These are phyloP conservation scores for Sistotremastrum niveocremeum DNA, from an alignment of 768 basidiomycete genomes.

Conservation along the genomic window DNA sequence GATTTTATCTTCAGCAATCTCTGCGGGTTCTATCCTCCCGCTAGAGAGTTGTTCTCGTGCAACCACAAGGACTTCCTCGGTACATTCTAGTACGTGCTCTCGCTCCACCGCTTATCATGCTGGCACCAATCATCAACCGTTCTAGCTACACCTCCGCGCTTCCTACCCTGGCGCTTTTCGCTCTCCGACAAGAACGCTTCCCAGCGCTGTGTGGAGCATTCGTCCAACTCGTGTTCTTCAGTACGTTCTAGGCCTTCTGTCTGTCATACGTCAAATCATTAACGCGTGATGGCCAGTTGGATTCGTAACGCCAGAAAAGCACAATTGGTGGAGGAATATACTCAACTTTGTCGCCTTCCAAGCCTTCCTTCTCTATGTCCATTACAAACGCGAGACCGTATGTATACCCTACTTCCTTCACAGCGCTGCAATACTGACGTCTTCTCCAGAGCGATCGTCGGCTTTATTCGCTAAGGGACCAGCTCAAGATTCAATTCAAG, in stretches of 20 bases:
- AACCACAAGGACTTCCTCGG: conserved; percentile 19
- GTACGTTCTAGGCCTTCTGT: conserved; percentile 12
- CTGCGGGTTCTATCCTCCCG: conserved; percentile 12
- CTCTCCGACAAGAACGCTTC: conserved; percentile 50
- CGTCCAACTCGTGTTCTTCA: conserved; percentile 30
- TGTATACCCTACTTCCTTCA: conserved; percentile 8
- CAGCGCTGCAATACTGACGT: conserved; percentile 1
- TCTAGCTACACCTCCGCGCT: too few relatives aligned
- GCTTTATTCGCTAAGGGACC: conserved; percentile 54
- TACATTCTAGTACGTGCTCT: conserved; percentile 10
- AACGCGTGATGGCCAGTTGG: neutral
- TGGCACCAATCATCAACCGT: too few relatives aligned
- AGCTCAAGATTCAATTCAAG: conserved; percentile 61
- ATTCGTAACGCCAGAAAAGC: neutral
- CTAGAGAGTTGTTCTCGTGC: conserved; percentile 10
- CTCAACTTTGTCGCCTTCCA: conserved; percentile 71
- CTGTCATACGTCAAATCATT: neutral
- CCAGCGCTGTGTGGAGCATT: conserved; percentile 46
- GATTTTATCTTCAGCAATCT: conserved; percentile 5
- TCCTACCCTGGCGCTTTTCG: conserved; percentile 52
- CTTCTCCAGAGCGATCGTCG: conserved; percentile 35
- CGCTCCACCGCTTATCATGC: neutral
- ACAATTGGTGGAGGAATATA: conserved; percentile 19
- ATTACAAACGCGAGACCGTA: conserved; percentile 51
- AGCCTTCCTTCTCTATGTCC: conserved; percentile 64